Base-by-base conservation (phyloP, 352 stramenopile species). In the Pythium angustatum region DNA sequence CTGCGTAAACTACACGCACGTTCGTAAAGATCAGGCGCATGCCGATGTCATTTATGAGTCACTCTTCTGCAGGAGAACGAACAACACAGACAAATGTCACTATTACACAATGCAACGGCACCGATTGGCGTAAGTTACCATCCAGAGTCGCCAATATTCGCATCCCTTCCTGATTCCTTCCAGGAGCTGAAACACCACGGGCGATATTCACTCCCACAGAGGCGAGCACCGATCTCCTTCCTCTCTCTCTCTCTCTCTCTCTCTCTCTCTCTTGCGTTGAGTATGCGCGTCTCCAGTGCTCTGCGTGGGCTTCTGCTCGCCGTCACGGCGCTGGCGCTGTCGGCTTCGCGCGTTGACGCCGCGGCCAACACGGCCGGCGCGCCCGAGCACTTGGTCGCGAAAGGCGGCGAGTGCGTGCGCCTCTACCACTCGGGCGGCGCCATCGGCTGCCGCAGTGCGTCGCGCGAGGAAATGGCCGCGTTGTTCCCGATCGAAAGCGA, bases 371-470 rank as follows among this genome's bases (percentile, higher is more conserved):
- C 73, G 38, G 81, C 83, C 8, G 85, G 85, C 34, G 64, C 73
- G 21, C 80, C 85, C 1, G 77, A 90, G 49, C 84, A 91, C 51
- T 67, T 92, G n/a, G 33, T 86, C 15, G 71, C 85, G 4, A 62
- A 64, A 14, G 85, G 81, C 40, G 83, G 83, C 52, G 81, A 93
- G 62, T 94, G 83, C 60, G 82, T 91, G 57, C 85, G 85, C 4
- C 56, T 90, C 12, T 94, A 91, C 73, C 85, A 94, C 74, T 87
- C 82, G 10, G 50, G 48, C 28, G 85, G 85, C 59, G 75, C 77
- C 52, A 69, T 89, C 15, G 85, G 85, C 15, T 93, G 85, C 69
- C 81, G 77, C 62, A 88, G 73, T 36, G 61, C 79, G 21, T 72
- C 83, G 47, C 61, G 68, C 51, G 43, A 58, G 17, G 85, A 90